These are phyloP conservation scores for Lagenaria siceraria DNA, from an alignment of 306 rosid species.

Conservation along the genomic window DNA sequence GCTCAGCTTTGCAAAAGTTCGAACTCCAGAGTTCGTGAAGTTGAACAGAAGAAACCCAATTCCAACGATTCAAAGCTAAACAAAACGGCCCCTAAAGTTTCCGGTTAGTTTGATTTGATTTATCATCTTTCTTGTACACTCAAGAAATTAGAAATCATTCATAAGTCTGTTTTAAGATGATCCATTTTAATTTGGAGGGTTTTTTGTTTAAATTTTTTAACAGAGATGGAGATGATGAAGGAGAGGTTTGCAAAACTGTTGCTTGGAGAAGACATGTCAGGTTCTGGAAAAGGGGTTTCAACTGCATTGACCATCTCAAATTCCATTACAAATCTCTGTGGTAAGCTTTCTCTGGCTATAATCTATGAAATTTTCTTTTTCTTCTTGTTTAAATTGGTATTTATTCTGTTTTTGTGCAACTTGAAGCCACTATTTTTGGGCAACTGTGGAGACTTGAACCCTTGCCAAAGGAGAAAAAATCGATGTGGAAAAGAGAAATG, in stretches of 20 bases:
- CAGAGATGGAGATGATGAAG: slow-evolving; percentile 51
- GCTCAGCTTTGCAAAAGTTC: slow-evolving; percentile 44
- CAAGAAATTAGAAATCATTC: neutral
- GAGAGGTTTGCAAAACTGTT: slow-evolving; percentile 46
- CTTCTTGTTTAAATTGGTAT: neutral
- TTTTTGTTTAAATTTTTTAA: neutral
- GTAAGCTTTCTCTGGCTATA: slow-evolving; percentile 7
- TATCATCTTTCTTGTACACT: neutral
- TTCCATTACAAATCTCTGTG: slow-evolving; percentile 52
- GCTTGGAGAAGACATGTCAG: slow-evolving; percentile 59
- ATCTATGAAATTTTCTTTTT: neutral
- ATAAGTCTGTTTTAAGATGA: neutral
- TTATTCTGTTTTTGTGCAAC: neutral
- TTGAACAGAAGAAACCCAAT: slow-evolving; percentile 23
- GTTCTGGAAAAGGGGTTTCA: slow-evolving; percentile 50
- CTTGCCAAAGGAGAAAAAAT: slow-evolving; percentile 30
- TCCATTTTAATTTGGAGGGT: neutral
- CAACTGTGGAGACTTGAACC: slow-evolving; percentile 54
- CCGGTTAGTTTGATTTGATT: slow-evolving; percentile 38
- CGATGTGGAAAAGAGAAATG: slow-evolving; percentile 52
- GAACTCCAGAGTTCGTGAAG: slow-evolving; percentile 21
- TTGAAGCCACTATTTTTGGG: slow-evolving; percentile 39
- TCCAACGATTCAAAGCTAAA: slow-evolving; percentile 23
- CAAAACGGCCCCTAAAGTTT: slow-evolving; percentile 27
- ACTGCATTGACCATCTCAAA: slow-evolving; percentile 43